Conservation (phyloP, 345 rosid genomes). For the Arabidopsis thaliana region TAIR10.1 NC_003070.9:23864001-23864500, state of each 20-base stretch:
- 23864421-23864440: slow-evolving; percentile 78
- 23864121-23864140: slow-evolving; percentile 56
- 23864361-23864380: slow-evolving; percentile 60
- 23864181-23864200: slow-evolving; percentile 64
- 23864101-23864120: slow-evolving; percentile 64
- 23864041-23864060: slow-evolving; percentile 66
- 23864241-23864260: slow-evolving; percentile 68
- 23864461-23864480: slow-evolving; percentile 87
- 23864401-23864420: slow-evolving; percentile 79
- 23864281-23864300: slow-evolving; percentile 70
- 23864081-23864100: slow-evolving; percentile 84
- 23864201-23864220: slow-evolving; percentile 48
- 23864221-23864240: slow-evolving; percentile 70
- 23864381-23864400: slow-evolving; percentile 74
- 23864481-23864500: slow-evolving; percentile 66
- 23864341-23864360: slow-evolving; percentile 64
- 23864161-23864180: slow-evolving; percentile 69
- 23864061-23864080: slow-evolving; percentile 58
- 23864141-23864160: slow-evolving; percentile 53
- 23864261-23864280: slow-evolving; percentile 69
- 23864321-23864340: slow-evolving; percentile 68
- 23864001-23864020: slow-evolving; percentile 81
- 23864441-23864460: slow-evolving; percentile 71
- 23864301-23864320: slow-evolving; percentile 94
- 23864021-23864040: slow-evolving; percentile 79